Percentiles rank a stretch among this genome's conserved stretches.
These are phyloP conservation scores for Saksenaea vasiformis DNA, from an alignment of 371 early-diverging fungal species.

Conservation along the genomic window DNA sequence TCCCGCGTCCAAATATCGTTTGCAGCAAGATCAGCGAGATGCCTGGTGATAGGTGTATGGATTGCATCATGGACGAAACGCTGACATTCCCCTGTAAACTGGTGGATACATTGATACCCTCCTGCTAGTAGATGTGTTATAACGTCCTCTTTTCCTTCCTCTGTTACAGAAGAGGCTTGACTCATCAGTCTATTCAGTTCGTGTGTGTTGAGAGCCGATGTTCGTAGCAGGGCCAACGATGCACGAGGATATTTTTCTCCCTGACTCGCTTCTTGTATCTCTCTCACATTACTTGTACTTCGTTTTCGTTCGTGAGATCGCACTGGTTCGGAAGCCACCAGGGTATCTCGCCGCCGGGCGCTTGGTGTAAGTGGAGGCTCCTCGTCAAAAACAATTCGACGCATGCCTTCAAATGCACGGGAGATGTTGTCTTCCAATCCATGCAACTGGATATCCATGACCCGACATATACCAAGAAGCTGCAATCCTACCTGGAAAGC, in stretches of 20 bases:
- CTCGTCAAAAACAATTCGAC: conserved; percentile 30
- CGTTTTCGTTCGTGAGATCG: conserved; percentile 21
- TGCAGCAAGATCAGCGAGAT: conserved; percentile 43
- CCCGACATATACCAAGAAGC: conserved; percentile 57
- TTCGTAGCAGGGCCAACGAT: conserved; percentile 47
- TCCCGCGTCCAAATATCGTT: conserved; percentile 33
- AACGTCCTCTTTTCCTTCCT: conserved; percentile 14
- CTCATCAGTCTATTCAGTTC: conserved; percentile 21
- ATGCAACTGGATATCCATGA: conserved; percentile 37
- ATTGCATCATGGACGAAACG: conserved; percentile 62
- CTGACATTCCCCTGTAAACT: conserved; percentile 54
- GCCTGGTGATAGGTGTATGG: conserved; percentile 50
- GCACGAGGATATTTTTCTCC: conserved; percentile 34
- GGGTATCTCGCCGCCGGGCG: conserved; percentile 13
- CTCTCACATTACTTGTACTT: conserved; percentile 10
- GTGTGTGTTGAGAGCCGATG: conserved; percentile 58
- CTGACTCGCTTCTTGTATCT: neutral
- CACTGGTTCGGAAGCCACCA: conserved; percentile 7
- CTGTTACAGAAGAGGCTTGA: conserved; percentile 18
- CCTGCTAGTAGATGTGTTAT: conserved; percentile 11
- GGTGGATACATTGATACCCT: conserved; percentile 8
- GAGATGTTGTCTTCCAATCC: conserved; percentile 43
- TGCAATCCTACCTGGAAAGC: conserved; percentile 64
- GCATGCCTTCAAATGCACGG: conserved; percentile 37
- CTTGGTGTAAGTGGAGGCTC: conserved; percentile 23